A percentile compares a stretch with the other conserved stretches of the same genome.
Conservation (phyloP, 257 asterid genomes). For the Solanum raphanifolium region DNA sequence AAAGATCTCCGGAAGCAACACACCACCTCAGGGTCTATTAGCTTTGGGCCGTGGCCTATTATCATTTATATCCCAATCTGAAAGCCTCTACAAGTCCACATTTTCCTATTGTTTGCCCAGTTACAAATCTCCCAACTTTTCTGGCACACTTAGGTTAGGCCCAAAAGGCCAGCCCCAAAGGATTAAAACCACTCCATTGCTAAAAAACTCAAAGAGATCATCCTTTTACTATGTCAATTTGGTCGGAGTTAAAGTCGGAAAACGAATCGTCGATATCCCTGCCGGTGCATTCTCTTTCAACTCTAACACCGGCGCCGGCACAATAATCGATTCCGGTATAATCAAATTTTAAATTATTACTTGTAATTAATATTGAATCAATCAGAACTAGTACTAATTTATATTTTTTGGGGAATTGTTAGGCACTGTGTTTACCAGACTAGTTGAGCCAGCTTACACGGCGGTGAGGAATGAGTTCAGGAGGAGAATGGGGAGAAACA, state of each 20-base stretch:
- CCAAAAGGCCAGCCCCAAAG: constrained; percentile 56
- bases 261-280: constrained; percentile 35
- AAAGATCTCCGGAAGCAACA: constrained; percentile 35
- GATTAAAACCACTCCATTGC: constrained; percentile 50
- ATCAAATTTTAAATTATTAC: not conserved
- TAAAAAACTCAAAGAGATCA: constrained; percentile 62
- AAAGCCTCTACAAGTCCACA: constrained; percentile 43
- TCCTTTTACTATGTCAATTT: constrained; percentile 68
- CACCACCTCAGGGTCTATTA: constrained; percentile 65
- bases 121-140: constrained; percentile 42
- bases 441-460: constrained; percentile 64
- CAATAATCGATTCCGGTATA: constrained; percentile 70
- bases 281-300: constrained; percentile 45
- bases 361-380: not conserved
- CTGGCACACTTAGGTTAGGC: constrained; percentile 61
- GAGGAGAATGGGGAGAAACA: constrained; percentile 52
- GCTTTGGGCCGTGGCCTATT: constrained; percentile 75
- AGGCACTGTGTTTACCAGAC: constrained; percentile 73
- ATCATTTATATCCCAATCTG: constrained; percentile 49
- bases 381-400: not conserved
- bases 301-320: constrained; percentile 66
- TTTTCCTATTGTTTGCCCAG: constrained; percentile 83
- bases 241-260: constrained; percentile 50
- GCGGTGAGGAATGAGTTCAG: constrained; percentile 77
- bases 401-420: not conserved